Base-by-base conservation (phyloP, 1,284 basidiomycete species). In the Wallemia mellicola region DNA sequence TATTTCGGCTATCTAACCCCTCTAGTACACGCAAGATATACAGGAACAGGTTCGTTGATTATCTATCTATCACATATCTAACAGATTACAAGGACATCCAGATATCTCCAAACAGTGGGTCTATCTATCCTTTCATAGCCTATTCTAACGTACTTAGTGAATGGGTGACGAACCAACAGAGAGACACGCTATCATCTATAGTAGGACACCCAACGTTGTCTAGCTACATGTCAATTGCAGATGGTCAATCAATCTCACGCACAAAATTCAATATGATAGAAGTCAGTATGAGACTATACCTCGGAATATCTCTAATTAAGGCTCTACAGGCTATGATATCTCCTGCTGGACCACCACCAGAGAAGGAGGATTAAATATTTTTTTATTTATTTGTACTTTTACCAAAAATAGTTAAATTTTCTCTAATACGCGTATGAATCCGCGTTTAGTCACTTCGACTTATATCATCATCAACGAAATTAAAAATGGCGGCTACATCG, bases 141-240 rank as follows among this genome's bases (percentile, higher is more conserved):
- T 58, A 26, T n/a, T 11, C 22, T 55, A 32, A 17, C 66, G 33
- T 27, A 15, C 27, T 2, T 64, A 95, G 92, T 72, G 92, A 98
- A 70, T 96, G 92, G 91, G 72, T 92, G 60, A 92, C 88, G 14
- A 87, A 96, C 71, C 92, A 98, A 69, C 88, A 94, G 71, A 80
- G 92, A 54, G 92, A 98, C 69, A 95, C 91, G 1, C 75, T 87
- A 61, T 75, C 91, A 25, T 83, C 88, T 9, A 89, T 96, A 63
- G 79, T 92, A 54, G 89, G 91, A 1, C 91, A 98, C 69, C 79
- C 87, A 1, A 77, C 86, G 0, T 72, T 98, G 62, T 74, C 81
- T 24, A 84, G 86, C 1, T 98, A 85, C 70, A 73, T 94, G 58
- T 81, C 89, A 0, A 80, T 96, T 64, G 91, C 91, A 19, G 92